Conservation (phyloP, 495 filamentous ascomycete species). For the Tuber microsphaerosporum region DNA sequence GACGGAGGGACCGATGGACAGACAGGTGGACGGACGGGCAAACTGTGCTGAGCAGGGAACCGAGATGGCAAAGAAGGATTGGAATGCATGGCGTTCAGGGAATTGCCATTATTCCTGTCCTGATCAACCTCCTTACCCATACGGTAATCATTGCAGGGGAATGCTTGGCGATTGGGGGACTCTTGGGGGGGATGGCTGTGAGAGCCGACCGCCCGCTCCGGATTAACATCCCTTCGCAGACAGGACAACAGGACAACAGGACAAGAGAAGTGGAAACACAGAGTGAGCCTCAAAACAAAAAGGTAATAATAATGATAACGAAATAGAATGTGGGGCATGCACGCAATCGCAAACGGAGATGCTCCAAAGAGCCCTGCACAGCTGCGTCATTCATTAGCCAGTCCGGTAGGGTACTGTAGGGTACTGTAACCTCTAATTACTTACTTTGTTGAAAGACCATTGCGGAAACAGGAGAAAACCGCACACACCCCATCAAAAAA, state of each 20-base stretch:
- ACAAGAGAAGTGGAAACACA: not conserved
- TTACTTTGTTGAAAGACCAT: not conserved
- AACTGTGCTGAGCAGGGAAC: constrained; percentile 5
- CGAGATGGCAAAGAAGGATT: constrained; percentile 18
- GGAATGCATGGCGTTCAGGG: constrained; percentile 18
- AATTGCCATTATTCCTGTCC: constrained; percentile 22
- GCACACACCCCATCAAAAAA: constrained; percentile 11
- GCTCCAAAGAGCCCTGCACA: constrained; percentile 12
- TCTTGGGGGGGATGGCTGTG: constrained; percentile 10
- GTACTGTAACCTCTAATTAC: not conserved
- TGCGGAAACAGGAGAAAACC: not conserved
- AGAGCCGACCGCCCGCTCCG: constrained; percentile 15
- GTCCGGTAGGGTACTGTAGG: not conserved
- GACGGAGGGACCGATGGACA: constrained; percentile 5
- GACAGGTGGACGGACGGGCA: constrained; percentile 19
- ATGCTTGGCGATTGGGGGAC: constrained; percentile 11
- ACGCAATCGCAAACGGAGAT: constrained; percentile 21
- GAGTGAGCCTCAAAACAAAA: not conserved
- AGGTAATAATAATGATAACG: not conserved
- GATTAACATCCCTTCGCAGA: constrained; percentile 26
- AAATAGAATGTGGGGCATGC: constrained; percentile 31
- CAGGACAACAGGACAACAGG: constrained; percentile 13
- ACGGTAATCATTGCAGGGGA: not conserved
- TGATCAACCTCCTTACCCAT: not conserved
- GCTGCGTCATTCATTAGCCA: constrained; percentile 30